Base-by-base conservation (phyloP, 164 flowering plant genomes). In the Platanus orientalis region DNA sequence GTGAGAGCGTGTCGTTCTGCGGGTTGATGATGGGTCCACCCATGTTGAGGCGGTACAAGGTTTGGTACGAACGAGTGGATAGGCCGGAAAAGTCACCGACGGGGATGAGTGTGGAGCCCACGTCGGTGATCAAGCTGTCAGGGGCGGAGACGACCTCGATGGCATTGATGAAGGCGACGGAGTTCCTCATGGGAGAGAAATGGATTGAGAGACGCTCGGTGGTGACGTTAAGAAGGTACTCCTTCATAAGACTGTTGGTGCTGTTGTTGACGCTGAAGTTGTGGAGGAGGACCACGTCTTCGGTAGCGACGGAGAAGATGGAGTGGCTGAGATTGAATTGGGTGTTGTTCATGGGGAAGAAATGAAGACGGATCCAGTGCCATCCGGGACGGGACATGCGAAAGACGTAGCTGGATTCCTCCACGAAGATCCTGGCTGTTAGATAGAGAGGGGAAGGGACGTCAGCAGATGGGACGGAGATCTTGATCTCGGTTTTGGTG, bases 121-220 rank as follows among this genome's bases (percentile, higher is more conserved):
- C 0, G 57, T 86, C 86, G 23, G 67, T 10, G 49, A 90, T 66
- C 62, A 90, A 21, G 0, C 5, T 20, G 30, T 84, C 86, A 0
- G 97, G 97, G 2, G 87, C 90, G 0, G 94, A 84, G 16, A 84
- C 86, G 2, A 90, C 80, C 79, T 90, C 97, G 26, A 90, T 72
- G 49, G 81, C 92, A 54, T 83, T 88, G 63, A 90, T 68, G 67
- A 79, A 90, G 3, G 94, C 94, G 6, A 70, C 65, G 4, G 85
- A 81, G 59, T 74, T 75, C 62, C 71, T 73, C 73, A 66, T 52
- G 0, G 93, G 93, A 2, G 24, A 2, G 72, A 90, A 86, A 4
- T 51, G 65, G 49, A 90, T 50, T 9, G 76, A 54, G 47, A 83
- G 72, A 6, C 50, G 58, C 40, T 78, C 68, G 0, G 73, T 63